Evolutionary conservation across 2,329 filamentous ascomycete genomes (phyloP), one percentile per base, ranked within the genome.

Genomic region (Ophiostoma montium): DNA sequence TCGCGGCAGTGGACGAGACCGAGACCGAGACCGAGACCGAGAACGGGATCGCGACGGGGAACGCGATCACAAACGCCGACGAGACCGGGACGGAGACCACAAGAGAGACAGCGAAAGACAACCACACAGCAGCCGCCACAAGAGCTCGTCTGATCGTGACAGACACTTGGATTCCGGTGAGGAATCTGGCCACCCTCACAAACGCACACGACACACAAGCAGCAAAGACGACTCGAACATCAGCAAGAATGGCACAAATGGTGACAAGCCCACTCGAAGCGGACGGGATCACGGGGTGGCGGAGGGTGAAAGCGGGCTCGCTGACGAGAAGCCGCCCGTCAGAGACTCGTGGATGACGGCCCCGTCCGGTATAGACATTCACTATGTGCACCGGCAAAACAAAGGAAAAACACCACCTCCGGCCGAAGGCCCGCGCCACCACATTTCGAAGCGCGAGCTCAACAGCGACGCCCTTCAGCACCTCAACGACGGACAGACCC

Each of bases 341-440:
- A 78, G 94, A 54, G 92, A 96, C 63, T 78, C 84, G 0, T 98
- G 94, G 89, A 98, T 98, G 92, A 82, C 88, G 52, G 83, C 83
- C 0, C 88, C 90, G 0, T 86, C 85, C 0, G 79, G 82, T 0
- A 67, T 94, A 33, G 82, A 89, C 48, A 71, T 96, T 50, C 89
- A 96, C 60, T 95, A 94, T 62, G 74, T 87, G 46, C 76, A 85
- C 60, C 72, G 76, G 4, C 65, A 66, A 1, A 72, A 74, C 53
- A 78, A 78, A 52, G 62, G 67, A 7, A 79, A 80, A 56, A 68
- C 68, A 35, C 69, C 66, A 16, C 68, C 65, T 35, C 69, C 67
- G 50, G 75, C 67, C 55, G 67, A 77, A 15, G 79, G 80, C 48
- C 80, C 81, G 50, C 75, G 81, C 48, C 75, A 86, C 47, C 78